These are phyloP conservation scores for Calonectria pseudoreteaudii DNA, from an alignment of 2,329 filamentous ascomycete genomes.

Conservation along the genomic window DNA sequence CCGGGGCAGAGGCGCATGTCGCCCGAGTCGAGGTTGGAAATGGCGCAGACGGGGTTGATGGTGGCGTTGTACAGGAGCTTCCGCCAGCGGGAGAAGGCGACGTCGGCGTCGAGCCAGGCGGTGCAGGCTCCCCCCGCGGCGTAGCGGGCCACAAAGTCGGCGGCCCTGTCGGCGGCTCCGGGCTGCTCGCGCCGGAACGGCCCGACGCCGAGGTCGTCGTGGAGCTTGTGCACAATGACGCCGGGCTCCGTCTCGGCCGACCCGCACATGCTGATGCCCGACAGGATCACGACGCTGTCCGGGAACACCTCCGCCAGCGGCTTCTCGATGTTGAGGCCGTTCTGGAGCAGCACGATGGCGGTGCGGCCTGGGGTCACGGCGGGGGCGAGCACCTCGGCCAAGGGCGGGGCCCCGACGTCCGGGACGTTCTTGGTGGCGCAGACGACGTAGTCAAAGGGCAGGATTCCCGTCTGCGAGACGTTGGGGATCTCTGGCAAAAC, in stretches of 20 bases:
- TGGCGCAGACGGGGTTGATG: slow-evolving; percentile 38
- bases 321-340: slow-evolving; percentile 40
- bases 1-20: slow-evolving; percentile 41
- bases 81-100: slow-evolving; percentile 39
- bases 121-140: slow-evolving; percentile 32
- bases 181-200: slow-evolving; percentile 31
- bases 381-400: slow-evolving; percentile 37
- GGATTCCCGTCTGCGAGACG: slow-evolving; percentile 24
- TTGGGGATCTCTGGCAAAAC: slow-evolving; percentile 35
- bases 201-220: slow-evolving; percentile 37
- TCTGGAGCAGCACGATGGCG: slow-evolving; percentile 39
- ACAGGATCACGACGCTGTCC: slow-evolving; percentile 33
- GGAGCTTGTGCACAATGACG: slow-evolving; percentile 36
- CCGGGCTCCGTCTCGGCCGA: slow-evolving; percentile 38
- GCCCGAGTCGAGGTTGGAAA: slow-evolving; percentile 36
- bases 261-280: slow-evolving; percentile 42
- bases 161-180: slow-evolving; percentile 32
- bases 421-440: slow-evolving; percentile 42
- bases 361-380: slow-evolving; percentile 35
- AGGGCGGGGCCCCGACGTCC: slow-evolving; percentile 25
- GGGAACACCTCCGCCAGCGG: slow-evolving; percentile 37
- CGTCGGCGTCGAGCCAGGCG: slow-evolving; percentile 34
- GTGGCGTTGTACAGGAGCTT: slow-evolving; percentile 42
- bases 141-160: slow-evolving; percentile 38
- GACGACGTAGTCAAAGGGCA: slow-evolving; percentile 40